phyloP scores from a whole-genome alignment of 2,329 filamentous ascomycete species.

The Colletotrichum sp. region DNA sequence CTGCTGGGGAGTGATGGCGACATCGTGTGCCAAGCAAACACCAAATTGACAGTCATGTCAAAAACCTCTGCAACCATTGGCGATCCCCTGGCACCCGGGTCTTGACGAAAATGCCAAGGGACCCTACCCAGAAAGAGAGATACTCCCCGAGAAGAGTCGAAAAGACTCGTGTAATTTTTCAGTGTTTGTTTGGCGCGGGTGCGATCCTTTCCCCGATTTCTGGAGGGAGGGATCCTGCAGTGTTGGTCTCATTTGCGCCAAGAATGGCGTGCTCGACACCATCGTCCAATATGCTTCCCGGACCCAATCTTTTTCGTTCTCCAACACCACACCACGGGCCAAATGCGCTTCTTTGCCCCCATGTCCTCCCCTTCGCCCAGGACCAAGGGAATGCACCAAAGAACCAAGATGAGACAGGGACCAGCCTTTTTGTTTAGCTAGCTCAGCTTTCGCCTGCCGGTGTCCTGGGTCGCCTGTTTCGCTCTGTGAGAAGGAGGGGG shows the following conservation, averaged over 20 bases:
- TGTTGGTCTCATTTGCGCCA: constrained; percentile 20
- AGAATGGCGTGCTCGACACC: constrained; percentile 21
- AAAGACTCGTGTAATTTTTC: neutral
- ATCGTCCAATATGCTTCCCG: constrained; percentile 18
- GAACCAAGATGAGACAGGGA: neutral
- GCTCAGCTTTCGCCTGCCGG: neutral
- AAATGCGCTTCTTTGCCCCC: neutral
- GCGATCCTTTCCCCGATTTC: neutral
- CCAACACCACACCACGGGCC: neutral
- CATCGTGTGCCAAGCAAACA: neutral
- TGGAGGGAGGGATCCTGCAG: neutral
- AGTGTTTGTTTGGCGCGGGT: constrained; percentile 8
- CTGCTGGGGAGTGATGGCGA: neutral
- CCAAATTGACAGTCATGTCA: neutral
- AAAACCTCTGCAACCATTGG: neutral
- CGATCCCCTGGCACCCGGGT: neutral
- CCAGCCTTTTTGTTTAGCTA: neutral
- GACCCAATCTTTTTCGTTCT: constrained; percentile 1
- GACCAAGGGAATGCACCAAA: neutral
- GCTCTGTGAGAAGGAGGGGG: neutral
- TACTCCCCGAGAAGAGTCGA: neutral
- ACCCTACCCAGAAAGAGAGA: neutral
- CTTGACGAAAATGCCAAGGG: neutral
- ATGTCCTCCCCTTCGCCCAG: neutral
- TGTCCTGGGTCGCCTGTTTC: neutral